Evolutionary conservation across 306 rosid species (phyloP).

Genomic region (Cajanus cajan): DNA sequence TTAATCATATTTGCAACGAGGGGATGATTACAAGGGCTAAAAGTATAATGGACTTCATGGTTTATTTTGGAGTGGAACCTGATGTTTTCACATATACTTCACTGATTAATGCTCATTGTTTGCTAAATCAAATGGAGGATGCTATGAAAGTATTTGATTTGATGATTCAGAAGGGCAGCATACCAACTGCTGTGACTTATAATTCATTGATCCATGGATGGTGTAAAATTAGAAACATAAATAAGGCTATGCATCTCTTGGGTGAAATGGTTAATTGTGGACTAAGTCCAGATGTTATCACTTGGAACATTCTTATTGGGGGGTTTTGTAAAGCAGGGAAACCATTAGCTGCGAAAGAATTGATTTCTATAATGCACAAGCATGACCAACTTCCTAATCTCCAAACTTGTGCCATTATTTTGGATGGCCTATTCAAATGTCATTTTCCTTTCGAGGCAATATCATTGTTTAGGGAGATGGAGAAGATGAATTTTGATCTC

Average conservation of each 20-base stretch:
- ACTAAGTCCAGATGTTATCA: not conserved
- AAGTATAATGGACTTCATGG: not conserved
- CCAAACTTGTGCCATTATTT: not conserved
- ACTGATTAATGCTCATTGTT: constrained; percentile 9
- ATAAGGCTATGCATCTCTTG: constrained; percentile 2
- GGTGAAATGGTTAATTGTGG: not conserved
- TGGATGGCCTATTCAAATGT: constrained; percentile 15
- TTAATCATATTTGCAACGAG: not conserved
- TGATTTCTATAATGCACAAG: constrained; percentile 18
- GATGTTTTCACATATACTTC: constrained; percentile 16
- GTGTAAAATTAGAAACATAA: constrained; percentile 2
- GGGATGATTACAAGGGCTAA: not conserved
- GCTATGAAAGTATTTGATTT: constrained; percentile 1
- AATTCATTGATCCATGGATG: not conserved
- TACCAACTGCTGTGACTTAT: not conserved
- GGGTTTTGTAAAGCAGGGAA: not conserved
- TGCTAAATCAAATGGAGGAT: not conserved
- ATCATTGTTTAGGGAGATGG: not conserved
- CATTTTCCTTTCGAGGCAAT: not conserved
- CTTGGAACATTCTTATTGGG: not conserved
- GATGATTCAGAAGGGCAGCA: not conserved
- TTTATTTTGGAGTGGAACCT: not conserved
- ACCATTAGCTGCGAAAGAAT: not conserved
- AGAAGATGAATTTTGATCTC: not conserved
- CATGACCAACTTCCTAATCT: constrained; percentile 1